phyloP scores from a whole-genome alignment of 2,329 filamentous ascomycete genomes.

The Canariomyces notabilis region DNA sequence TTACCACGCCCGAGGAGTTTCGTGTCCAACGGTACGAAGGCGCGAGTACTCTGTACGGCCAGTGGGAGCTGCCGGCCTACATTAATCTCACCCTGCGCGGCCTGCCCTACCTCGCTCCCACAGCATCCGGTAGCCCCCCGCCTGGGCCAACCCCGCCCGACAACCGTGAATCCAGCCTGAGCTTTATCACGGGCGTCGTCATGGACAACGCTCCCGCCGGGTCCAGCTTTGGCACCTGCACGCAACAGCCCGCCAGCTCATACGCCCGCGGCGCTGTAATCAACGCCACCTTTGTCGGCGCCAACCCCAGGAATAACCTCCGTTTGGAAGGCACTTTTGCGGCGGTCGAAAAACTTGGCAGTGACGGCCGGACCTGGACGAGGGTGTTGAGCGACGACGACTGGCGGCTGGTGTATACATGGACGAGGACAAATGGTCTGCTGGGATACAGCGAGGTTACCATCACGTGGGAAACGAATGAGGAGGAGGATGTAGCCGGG shows the following conservation, averaged over 20 bases:
- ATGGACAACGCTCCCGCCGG: constrained; percentile 63
- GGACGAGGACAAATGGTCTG: constrained; percentile 66
- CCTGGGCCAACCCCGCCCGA: constrained; percentile 61
- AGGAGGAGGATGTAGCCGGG: constrained; percentile 44
- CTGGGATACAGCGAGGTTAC: constrained; percentile 71
- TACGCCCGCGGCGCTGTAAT: constrained; percentile 57
- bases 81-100: constrained; percentile 71
- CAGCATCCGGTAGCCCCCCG: constrained; percentile 35
- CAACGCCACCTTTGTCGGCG: constrained; percentile 69
- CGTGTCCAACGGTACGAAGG: constrained; percentile 83
- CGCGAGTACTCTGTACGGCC: constrained; percentile 81
- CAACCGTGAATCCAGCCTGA: constrained; percentile 68
- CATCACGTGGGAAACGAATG: constrained; percentile 73
- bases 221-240: constrained; percentile 64
- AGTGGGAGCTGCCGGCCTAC: constrained; percentile 77
- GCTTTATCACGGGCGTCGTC: constrained; percentile 74
- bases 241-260: constrained; percentile 44
- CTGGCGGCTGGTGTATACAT: constrained; percentile 76
- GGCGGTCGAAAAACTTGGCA: constrained; percentile 60
- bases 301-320: constrained; percentile 84
- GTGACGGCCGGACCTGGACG: constrained; percentile 48
- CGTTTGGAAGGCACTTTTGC: constrained; percentile 72
- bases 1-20: constrained; percentile 44
- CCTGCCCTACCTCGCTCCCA: constrained; percentile 59
- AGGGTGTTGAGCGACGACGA: constrained; percentile 69